These are phyloP conservation scores for Starmerella bacillaris DNA, from an alignment of 805 yeast genomes.

Conservation along the genomic window DNA sequence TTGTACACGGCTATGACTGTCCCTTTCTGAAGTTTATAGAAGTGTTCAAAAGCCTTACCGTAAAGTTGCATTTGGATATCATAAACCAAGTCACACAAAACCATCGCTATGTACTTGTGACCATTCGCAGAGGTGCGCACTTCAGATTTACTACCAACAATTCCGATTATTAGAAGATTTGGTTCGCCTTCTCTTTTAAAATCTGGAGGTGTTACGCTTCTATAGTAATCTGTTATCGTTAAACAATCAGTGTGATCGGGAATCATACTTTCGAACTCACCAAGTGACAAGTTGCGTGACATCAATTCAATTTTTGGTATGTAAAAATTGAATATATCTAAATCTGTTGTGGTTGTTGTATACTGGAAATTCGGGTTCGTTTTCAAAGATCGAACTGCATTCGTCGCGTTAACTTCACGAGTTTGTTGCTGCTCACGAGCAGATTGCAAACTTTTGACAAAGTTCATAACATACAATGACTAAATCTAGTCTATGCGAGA, in stretches of 20 bases:
- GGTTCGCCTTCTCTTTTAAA: conserved; percentile 48
- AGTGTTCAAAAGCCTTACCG: conserved; percentile 48
- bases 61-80: conserved; percentile 45
- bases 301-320: conserved; percentile 11
- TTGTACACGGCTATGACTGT: conserved; percentile 58
- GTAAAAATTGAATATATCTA: not conserved
- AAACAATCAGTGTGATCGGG: conserved; percentile 9
- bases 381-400: conserved; percentile 1
- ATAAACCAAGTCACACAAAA: conserved; percentile 49
- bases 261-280: conserved; percentile 2
- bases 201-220: conserved; percentile 46
- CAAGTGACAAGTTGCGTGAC: conserved; percentile 8
- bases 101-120: conserved; percentile 42
- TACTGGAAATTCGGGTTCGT: not conserved
- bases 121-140: conserved; percentile 26
- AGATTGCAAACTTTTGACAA: conserved; percentile 1
- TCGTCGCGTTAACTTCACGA: not conserved
- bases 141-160: conserved; percentile 40
- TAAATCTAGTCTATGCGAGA: too few relatives aligned
- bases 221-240: conserved; percentile 9
- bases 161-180: conserved; percentile 69
- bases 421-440: conserved; percentile 1
- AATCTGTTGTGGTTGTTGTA: not conserved
- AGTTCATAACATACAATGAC: conserved; percentile 1
- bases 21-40: conserved; percentile 60